phyloP scores from a whole-genome alignment of 352 stramenopile genomes.

The Pythium apleroticum region DNA sequence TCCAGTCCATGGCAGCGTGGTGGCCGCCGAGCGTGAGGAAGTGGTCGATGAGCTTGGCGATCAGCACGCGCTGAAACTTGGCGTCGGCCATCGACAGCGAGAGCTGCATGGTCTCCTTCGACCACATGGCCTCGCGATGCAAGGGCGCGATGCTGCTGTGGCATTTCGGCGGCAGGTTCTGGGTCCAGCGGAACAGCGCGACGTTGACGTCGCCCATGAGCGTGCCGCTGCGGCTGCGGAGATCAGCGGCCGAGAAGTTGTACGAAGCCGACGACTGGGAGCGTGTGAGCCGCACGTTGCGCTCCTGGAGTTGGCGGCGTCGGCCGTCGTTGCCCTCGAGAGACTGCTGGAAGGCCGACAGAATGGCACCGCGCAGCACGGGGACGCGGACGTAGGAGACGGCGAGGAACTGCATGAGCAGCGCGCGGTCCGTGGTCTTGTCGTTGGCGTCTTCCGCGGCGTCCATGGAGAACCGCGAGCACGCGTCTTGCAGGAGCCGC shows the following conservation, averaged over 20 bases:
- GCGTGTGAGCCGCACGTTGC: slow-evolving; percentile 11
- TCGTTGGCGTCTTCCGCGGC: slow-evolving; percentile 8
- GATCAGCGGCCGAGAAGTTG: not conserved
- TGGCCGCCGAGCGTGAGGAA: slow-evolving; percentile 40
- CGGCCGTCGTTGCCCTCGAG: slow-evolving; percentile 20
- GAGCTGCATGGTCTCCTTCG: slow-evolving; percentile 39
- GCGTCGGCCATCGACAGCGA: not conserved
- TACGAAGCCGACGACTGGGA: not conserved
- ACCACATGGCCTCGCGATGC: slow-evolving; percentile 51
- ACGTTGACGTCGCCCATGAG: slow-evolving; percentile 45
- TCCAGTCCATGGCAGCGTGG: slow-evolving; percentile 55
- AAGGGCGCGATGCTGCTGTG: slow-evolving; percentile 41
- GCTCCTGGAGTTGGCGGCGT: slow-evolving; percentile 1
- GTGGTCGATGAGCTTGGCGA: slow-evolving; percentile 61
- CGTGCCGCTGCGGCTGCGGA: slow-evolving; percentile 35
- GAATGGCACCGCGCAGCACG: slow-evolving; percentile 48
- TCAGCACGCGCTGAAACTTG: slow-evolving; percentile 31
- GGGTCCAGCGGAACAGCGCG: slow-evolving; percentile 57
- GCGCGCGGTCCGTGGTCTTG: slow-evolving; percentile 14
- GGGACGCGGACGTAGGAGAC: slow-evolving; percentile 60
- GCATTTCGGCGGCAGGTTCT: slow-evolving; percentile 53
- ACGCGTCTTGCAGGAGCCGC: slow-evolving; percentile 42
- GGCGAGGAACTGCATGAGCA: slow-evolving; percentile 47
- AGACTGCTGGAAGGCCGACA: slow-evolving; percentile 41
- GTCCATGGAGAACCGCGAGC: slow-evolving; percentile 28